Evolutionary conservation across 495 filamentous ascomycete genomes (phyloP), one percentile per base, ranked within the genome.

Genomic region (Xylaria acuta): DNA sequence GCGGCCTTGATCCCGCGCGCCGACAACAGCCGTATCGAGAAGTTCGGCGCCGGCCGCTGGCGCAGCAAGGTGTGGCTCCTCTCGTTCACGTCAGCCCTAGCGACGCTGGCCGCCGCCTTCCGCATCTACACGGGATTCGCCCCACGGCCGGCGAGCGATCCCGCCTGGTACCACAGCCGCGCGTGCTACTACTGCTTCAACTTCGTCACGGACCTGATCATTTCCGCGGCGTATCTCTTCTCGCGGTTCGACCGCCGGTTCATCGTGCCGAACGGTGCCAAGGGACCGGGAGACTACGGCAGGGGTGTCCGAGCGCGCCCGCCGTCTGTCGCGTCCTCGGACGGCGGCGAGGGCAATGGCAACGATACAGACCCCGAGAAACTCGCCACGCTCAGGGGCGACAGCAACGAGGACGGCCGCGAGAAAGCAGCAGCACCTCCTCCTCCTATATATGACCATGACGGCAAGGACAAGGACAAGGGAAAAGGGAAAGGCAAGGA

Each of bases 111-210:
- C n/a, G 93, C 94, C 0, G 82, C 82, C 0, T 94, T 93, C 80
- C 87, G 94, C 20, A 84, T 86, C 43, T 92, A 84, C 1, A 88
- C 84, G 0, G 82, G 74, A 41, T 94, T 87, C 81, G 82, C 85
- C 59, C 78, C 86, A 0, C 83, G 88, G 7, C 91, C 90, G 0
- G 58, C 75, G 12, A 78, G 64, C 7, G 47, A 92, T 43, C 91
- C 92, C 14, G 86, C 89, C 3, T 91, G 89, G 86, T 96, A 91
- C 72, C 86, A 92, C 73, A 82, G 78, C 71, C 91, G 91, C 74
- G 86, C 89, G 3, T 88, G 87, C 75, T 97, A 96, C 81, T 97
- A 94, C 80, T 76, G 89, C 74, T 94, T 97, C 84, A 89, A 91
- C 77, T 94, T 94, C 73, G 82, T 80, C 0, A 82, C 94, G 16